Conservation (phyloP, 2,329 filamentous ascomycete species). For the Alternaria sp. region DNA sequence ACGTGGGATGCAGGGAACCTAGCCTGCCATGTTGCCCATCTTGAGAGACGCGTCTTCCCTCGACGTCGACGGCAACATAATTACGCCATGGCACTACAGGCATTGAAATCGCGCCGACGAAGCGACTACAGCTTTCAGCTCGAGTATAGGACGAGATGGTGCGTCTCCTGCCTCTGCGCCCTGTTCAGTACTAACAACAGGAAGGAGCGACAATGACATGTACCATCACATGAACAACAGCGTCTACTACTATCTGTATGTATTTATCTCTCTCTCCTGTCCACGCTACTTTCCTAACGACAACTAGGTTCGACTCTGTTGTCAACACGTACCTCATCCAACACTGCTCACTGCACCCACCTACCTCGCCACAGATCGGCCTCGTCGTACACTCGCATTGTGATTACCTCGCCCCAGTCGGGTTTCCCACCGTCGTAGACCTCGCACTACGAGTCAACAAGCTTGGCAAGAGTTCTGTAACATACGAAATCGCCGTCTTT, state of each 20-base stretch:
- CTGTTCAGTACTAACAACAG: conserved; percentile 18
- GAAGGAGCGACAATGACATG: conserved; percentile 89
- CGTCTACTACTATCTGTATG: conserved; percentile 80
- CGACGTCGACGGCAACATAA: background rate
- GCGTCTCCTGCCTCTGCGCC: conserved; percentile 8
- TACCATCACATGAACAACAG: conserved; percentile 94
- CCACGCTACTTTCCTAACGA: conserved; percentile 4
- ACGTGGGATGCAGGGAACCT: conserved; percentile 3
- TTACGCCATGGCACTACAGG: conserved; percentile 34
- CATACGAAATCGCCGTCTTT: conserved; percentile 89
- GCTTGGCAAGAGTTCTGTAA: conserved; percentile 85
- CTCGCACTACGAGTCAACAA: conserved; percentile 83
- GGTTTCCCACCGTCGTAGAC: conserved; percentile 83
- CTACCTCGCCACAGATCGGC: conserved; percentile 75
- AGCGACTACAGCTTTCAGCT: conserved; percentile 79
- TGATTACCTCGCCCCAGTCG: conserved; percentile 82
- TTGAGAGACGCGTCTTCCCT: background rate
- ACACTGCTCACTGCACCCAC: conserved; percentile 76
- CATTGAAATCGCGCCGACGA: conserved; percentile 67
- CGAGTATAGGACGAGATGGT: conserved; percentile 90
- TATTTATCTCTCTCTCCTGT: conserved; percentile 32
- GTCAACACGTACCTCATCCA: conserved; percentile 89
- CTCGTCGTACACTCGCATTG: conserved; percentile 86
- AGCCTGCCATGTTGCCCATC: background rate
- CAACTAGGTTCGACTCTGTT: conserved; percentile 75